Evolutionary conservation across 2,329 filamentous ascomycete genomes (phyloP).

Genomic region (Arachnomyces sp.): DNA sequence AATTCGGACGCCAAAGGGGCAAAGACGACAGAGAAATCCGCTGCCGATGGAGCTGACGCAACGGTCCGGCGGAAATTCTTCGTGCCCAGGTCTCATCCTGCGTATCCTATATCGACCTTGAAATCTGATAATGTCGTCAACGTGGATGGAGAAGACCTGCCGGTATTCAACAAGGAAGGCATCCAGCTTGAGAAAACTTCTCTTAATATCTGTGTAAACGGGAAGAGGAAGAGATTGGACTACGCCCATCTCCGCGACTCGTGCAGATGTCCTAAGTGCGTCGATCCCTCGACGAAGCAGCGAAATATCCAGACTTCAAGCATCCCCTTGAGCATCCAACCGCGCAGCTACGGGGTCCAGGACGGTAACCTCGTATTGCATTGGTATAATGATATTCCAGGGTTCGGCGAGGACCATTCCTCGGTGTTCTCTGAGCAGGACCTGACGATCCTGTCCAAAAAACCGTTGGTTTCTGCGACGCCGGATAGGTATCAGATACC

Average conservation of each 20-base stretch:
- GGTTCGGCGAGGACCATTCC: slow-evolving; percentile 34
- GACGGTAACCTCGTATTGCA: slow-evolving; percentile 44
- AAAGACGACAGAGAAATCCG: no score
- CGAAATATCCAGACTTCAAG: slow-evolving; percentile 59
- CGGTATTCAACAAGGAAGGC: no score
- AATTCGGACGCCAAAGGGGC: no score
- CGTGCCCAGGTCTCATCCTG: no score
- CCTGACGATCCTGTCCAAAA: slow-evolving; percentile 10
- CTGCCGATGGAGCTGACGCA: no score
- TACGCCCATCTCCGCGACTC: slow-evolving; percentile 42
- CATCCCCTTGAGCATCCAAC: slow-evolving; percentile 47
- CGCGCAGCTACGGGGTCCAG: slow-evolving; percentile 28
- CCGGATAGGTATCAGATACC: slow-evolving; percentile 17
- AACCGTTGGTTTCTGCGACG: slow-evolving; percentile 13
- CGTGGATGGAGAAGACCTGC: no score
- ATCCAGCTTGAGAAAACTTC: no score
- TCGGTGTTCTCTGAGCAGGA: slow-evolving; percentile 24
- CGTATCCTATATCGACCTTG: no score
- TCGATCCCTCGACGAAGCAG: slow-evolving; percentile 53
- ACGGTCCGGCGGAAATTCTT: no score
- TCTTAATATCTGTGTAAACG: no score
- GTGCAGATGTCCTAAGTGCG: slow-evolving; percentile 48
- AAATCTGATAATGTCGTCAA: no score
- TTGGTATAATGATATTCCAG: slow-evolving; percentile 54
- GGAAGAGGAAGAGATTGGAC: no score